These are phyloP conservation scores for Helotiales sp. DNA, from an alignment of 2,329 filamentous ascomycete species.

Conservation along the genomic window DNA sequence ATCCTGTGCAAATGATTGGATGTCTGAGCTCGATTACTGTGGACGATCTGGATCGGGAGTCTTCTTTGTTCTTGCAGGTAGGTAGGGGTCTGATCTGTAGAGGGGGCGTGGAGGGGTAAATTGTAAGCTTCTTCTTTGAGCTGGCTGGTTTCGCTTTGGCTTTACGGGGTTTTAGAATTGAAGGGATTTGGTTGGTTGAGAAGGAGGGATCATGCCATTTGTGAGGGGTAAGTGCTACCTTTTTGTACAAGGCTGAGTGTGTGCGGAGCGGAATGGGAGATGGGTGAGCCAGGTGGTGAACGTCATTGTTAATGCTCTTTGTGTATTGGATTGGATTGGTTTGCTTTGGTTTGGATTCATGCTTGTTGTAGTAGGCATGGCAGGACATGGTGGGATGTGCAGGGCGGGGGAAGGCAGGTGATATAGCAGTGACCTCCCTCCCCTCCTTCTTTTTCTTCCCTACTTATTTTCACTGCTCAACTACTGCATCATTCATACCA, in stretches of 20 bases:
- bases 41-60: conserved; percentile 22
- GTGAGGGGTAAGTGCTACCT: conserved; percentile 18
- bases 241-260: conserved; percentile 15
- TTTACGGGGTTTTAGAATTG: not conserved
- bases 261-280: conserved; percentile 2
- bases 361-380: not conserved
- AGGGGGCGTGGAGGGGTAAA: conserved; percentile 23
- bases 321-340: not conserved
- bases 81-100: conserved; percentile 10
- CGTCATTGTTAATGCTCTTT: conserved; percentile 25
- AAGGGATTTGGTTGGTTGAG: conserved; percentile 10
- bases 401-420: not conserved
- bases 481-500: not conserved
- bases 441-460: not conserved
- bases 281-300: conserved; percentile 13
- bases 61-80: conserved; percentile 11
- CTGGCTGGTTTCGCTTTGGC: conserved; percentile 11
- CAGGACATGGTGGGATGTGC: too few species aligned
- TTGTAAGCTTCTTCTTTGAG: conserved; percentile 7
- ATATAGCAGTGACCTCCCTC: conserved; percentile 12
- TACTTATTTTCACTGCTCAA: not conserved
- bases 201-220: conserved; percentile 18
- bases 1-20: conserved; percentile 5
- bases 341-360: not conserved
- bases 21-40: not conserved